A percentile compares a stretch with the other conserved stretches of the same genome.
Conservation (phyloP, 345 rosid genomes). For the Geranium rotundifolium region DNA sequence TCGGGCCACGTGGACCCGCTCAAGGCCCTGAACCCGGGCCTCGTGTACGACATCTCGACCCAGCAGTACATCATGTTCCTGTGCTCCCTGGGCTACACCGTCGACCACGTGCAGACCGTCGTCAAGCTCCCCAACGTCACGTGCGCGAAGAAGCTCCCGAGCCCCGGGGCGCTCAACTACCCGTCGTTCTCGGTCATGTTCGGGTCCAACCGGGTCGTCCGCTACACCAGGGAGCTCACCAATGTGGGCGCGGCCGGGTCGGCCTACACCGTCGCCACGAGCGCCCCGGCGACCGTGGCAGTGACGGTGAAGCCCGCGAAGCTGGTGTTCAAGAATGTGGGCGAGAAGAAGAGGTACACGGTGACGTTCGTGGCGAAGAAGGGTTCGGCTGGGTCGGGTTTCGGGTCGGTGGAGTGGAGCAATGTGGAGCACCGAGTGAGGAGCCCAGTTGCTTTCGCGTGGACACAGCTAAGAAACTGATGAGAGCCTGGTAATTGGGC, state of each 20-base stretch:
- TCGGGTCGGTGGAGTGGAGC: constrained; percentile 68
- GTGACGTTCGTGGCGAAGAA: constrained; percentile 61
- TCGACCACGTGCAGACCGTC: constrained; percentile 43
- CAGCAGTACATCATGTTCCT: constrained; percentile 61
- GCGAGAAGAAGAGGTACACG: constrained; percentile 64
- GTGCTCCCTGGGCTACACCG: constrained; percentile 62
- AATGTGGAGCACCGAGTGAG: constrained; percentile 51
- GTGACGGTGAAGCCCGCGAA: constrained; percentile 45
- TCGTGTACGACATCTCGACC: constrained; percentile 59
- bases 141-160: constrained; percentile 42
- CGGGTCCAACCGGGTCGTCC: constrained; percentile 45
- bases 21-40: constrained; percentile 72
- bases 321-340: constrained; percentile 44
- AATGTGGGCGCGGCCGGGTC: constrained; percentile 67
- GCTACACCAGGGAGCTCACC: constrained; percentile 68
- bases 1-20: constrained; percentile 81
- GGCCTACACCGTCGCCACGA: constrained; percentile 33
- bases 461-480: constrained; percentile 35
- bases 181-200: constrained; percentile 82
- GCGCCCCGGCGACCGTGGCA: constrained; percentile 36
- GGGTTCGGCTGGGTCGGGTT: constrained; percentile 28
- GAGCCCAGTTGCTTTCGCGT: constrained; percentile 69
- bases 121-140: constrained; percentile 54
- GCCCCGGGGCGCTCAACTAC: constrained; percentile 81
- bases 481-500: not conserved